Percentiles rank a stretch among this genome's conserved stretches.
These are phyloP conservation scores for Zoysia japonica DNA, from an alignment of 176 grass and related monocot genomes.

Conservation along the genomic window DNA sequence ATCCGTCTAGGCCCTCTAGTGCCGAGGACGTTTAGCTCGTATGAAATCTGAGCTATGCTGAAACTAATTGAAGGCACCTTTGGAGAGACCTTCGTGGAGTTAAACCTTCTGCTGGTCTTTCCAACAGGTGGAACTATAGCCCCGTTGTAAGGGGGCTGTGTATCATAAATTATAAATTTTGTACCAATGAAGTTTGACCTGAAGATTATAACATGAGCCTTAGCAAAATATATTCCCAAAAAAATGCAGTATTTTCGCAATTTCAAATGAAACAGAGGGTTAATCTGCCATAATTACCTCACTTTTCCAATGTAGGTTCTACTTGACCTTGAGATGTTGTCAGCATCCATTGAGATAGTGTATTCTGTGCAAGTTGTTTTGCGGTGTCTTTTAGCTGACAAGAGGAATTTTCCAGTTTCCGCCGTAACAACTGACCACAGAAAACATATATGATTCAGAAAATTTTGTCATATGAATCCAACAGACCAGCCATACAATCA, in stretches of 20 bases:
- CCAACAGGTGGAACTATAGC: constrained; percentile 48
- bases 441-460: neutral
- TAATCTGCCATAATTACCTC: constrained; percentile 53
- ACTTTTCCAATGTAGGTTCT: constrained; percentile 94
- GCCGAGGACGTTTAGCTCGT: constrained; percentile 93
- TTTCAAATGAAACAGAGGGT: neutral
- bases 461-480: neutral
- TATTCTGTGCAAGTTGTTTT: constrained; percentile 92
- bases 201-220: neutral
- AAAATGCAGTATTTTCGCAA: neutral
- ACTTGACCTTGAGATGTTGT: constrained; percentile 75
- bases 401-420: constrained; percentile 85
- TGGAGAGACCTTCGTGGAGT: constrained; percentile 86
- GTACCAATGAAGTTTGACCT: constrained; percentile 99
- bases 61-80: constrained; percentile 79
- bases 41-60: constrained; percentile 81
- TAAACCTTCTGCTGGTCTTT: constrained; percentile 75
- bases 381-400: constrained; percentile 84
- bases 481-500: neutral
- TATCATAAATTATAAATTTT: constrained; percentile 90
- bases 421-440: constrained; percentile 64
- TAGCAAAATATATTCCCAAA: neutral
- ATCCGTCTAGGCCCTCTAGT: constrained; percentile 91
- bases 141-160: constrained; percentile 68
- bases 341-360: constrained; percentile 79